phyloP scores from a whole-genome alignment of 2,329 filamentous ascomycete genomes.

The Dactylellina sp. region DNA sequence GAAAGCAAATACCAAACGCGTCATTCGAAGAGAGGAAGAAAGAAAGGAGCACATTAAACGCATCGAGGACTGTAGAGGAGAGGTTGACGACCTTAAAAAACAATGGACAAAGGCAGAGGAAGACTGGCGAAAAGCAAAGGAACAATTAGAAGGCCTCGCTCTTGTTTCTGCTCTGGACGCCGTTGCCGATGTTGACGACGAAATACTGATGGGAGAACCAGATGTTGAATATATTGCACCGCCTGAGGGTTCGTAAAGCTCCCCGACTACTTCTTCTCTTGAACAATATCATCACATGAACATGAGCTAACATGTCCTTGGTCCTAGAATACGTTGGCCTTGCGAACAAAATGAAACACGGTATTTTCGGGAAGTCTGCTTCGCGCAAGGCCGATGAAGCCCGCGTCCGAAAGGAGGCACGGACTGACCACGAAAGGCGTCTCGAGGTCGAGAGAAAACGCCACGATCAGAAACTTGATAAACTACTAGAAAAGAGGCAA shows the following conservation, averaged over 20 bases:
- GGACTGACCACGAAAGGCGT: constrained; percentile 13
- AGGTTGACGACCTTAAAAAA: constrained; percentile 20
- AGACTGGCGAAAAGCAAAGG: constrained; percentile 24
- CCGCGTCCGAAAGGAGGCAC: constrained; percentile 5
- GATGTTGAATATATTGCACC: background rate
- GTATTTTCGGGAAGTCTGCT: constrained; percentile 5
- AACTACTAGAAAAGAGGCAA: constrained; percentile 20
- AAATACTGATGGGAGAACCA: constrained; percentile 10
- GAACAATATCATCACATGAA: no score
- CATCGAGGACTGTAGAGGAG: constrained; percentile 14
- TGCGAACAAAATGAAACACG: constrained; percentile 1
- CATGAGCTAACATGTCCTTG: no score
- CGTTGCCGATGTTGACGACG: constrained; percentile 22
- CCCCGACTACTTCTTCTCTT: no score
- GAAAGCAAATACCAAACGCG: constrained; percentile 11
- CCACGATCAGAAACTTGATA: constrained; percentile 23
- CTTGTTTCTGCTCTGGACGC: constrained; percentile 15
- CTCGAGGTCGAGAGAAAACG: constrained; percentile 12
- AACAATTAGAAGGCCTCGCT: constrained; percentile 11
- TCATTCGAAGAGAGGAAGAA: constrained; percentile 25
- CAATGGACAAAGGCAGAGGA: constrained; percentile 7
- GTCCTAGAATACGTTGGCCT: constrained; percentile 3
- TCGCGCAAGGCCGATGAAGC: constrained; percentile 23
- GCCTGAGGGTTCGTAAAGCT: constrained; percentile 7
- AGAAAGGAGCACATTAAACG: constrained; percentile 13